Evolutionary conservation across 805 yeast species (phyloP), one percentile per base, ranked within the genome.

Genomic region (Isabelozyma gotoi): DNA sequence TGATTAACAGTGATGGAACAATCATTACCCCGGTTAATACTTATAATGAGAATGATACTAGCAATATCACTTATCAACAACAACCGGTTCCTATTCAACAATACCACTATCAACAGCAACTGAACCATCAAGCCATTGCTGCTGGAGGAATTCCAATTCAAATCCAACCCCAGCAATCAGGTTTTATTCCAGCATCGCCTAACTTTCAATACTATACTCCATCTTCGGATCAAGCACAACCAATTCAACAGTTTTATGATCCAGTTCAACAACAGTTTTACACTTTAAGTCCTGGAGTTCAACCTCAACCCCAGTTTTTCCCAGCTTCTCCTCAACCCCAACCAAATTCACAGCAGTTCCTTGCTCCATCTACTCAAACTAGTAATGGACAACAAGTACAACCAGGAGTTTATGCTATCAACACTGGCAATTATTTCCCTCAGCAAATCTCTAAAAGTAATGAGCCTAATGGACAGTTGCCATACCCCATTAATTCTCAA

Each of bases 1-100:
- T 70, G 65, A 70, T 71, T 38, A 71, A 71, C 44, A 69, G 76
- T 49, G 77, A 71, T 44, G 76, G 76, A 2, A 71, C 77, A 3
- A 65, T 68, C 8, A 67, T 70, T 19, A 65, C 76, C 1, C 73
- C 75, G 0, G 60, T 68, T 12, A 75, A 66, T 7, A 53, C 68
- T 3, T 37, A 19, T 11, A 43, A 43, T 43, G 56, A 51, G 7
- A 41, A 45, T 7, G 46, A 37, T 8, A 37, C 32, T 19, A 33
- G 16, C n/a, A 11, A 40, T 19, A 10, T 14, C 10, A 14, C 16
- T 14, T 41, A 45, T 17, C 50, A 45, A 36, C 50, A 45, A 36
- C 43, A 38, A 8, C 37, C 36, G 2, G 29, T 24, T 24, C 29
- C 29, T 24, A n/a, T 24, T 10, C 38, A 38, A 15, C 45, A 32